Evolutionary conservation across 495 filamentous ascomycete species (phyloP).

Genomic region (Penicillium simplicissimum): DNA sequence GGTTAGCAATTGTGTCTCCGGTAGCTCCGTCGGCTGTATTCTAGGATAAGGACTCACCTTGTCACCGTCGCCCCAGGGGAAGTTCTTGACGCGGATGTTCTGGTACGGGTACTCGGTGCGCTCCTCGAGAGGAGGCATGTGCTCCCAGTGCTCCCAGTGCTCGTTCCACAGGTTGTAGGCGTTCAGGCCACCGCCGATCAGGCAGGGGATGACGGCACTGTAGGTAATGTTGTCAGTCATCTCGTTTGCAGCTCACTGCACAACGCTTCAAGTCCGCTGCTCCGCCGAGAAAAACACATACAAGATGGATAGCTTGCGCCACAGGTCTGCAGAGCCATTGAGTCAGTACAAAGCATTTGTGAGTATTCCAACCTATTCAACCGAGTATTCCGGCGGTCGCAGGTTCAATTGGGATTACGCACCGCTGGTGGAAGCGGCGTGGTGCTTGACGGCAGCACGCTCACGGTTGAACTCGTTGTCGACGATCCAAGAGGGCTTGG

Average conservation of each 20-base stretch:
- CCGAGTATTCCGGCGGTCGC: slow-evolving; percentile 3
- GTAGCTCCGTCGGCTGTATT: neutral
- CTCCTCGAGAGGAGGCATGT: slow-evolving; percentile 86
- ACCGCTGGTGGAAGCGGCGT: slow-evolving; percentile 80
- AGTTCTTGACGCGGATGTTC: slow-evolving; percentile 92
- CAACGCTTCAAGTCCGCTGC: neutral
- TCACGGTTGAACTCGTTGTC: slow-evolving; percentile 91
- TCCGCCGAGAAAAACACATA: slow-evolving; percentile 48
- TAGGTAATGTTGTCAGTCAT: neutral
- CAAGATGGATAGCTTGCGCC: slow-evolving; percentile 93
- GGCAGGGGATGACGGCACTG: slow-evolving; percentile 67
- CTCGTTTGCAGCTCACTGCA: neutral
- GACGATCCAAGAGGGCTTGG: slow-evolving; percentile 49
- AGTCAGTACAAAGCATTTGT: slow-evolving; percentile 31
- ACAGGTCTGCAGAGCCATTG: slow-evolving; percentile 65
- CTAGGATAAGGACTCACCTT: slow-evolving; percentile 59
- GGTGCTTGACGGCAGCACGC: slow-evolving; percentile 78
- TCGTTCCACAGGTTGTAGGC: slow-evolving; percentile 88
- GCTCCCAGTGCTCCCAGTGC: slow-evolving; percentile 93
- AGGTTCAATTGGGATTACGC: slow-evolving; percentile 32
- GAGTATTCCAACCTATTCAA: neutral
- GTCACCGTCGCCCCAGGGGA: slow-evolving; percentile 87
- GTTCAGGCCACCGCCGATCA: slow-evolving; percentile 71
- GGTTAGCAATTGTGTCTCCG: slow-evolving; percentile 31
- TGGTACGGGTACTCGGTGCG: slow-evolving; percentile 87